Conservation (phyloP, 345 rosid genomes). For the Murraya koenigii region DNA sequence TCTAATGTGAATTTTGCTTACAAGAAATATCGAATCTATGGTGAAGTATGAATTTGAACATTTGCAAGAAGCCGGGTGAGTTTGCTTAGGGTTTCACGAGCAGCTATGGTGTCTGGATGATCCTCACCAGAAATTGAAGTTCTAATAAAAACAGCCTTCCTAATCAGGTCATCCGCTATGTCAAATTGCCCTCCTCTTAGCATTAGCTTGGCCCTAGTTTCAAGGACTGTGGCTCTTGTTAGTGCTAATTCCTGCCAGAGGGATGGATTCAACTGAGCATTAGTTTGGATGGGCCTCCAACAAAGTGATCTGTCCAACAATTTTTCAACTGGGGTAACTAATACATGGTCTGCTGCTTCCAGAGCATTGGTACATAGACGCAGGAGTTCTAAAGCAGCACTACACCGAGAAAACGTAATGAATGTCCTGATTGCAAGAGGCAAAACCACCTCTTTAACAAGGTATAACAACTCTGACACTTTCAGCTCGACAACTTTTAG, state of each 20-base stretch:
- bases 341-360: constrained; percentile 80
- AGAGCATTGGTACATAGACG: constrained; percentile 82
- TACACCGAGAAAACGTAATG: constrained; percentile 75
- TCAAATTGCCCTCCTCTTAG: constrained; percentile 79
- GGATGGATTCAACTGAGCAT: constrained; percentile 81
- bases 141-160: constrained; percentile 85
- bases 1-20: constrained; percentile 40
- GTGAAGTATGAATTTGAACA: constrained; percentile 66
- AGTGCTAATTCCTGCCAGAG: constrained; percentile 96
- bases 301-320: constrained; percentile 85
- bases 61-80: constrained; percentile 76
- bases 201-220: constrained; percentile 91
- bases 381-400: constrained; percentile 77
- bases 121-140: constrained; percentile 85
- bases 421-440: constrained; percentile 79
- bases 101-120: constrained; percentile 77
- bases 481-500: constrained; percentile 60
- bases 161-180: constrained; percentile 78
- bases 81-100: constrained; percentile 81
- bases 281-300: constrained; percentile 85
- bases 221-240: constrained; percentile 81
- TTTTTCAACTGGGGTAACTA: constrained; percentile 81
- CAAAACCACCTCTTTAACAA: constrained; percentile 62
- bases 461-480: constrained; percentile 56
- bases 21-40: constrained; percentile 42